Evolutionary conservation across 176 grass and related monocot genomes (phyloP).

Genomic region (Leersia perrieri): DNA sequence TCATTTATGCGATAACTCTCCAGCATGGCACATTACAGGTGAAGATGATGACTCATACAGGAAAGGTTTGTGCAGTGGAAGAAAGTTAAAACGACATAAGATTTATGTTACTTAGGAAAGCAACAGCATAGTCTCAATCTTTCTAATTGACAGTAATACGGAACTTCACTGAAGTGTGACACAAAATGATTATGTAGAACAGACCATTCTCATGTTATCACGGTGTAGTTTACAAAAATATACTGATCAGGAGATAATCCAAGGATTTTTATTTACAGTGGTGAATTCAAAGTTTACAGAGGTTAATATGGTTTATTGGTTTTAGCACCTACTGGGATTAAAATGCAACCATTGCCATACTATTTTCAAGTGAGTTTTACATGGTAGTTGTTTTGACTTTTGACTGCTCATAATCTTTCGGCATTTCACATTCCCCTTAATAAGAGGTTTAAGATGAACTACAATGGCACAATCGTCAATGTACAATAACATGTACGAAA

Average conservation of each 20-base stretch:
- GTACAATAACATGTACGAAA: not conserved
- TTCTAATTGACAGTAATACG: not conserved
- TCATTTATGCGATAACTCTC: conserved; percentile 7
- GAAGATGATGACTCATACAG: not conserved
- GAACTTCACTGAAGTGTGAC: not conserved
- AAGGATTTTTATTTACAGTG: not conserved
- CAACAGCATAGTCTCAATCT: not conserved
- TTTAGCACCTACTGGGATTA: not conserved
- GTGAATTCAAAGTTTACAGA: not conserved
- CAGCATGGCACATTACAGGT: not conserved
- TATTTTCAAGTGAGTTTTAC: not conserved
- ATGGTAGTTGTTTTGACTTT: not conserved
- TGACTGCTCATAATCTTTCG: not conserved
- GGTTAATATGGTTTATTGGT: not conserved
- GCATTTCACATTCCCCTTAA: not conserved
- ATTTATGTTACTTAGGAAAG: not conserved
- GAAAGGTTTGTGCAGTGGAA: not conserved
- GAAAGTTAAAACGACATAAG: conserved; percentile 13
- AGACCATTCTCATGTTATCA: not conserved
- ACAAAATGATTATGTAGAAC: not conserved
- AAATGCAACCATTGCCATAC: not conserved
- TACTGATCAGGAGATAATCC: not conserved
- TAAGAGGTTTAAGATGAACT: not conserved
- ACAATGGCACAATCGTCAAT: not conserved
- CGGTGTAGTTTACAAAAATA: not conserved